Conservation (phyloP, 225 moss, liverwort and hornwort species). For the Climacium dendroides region DNA sequence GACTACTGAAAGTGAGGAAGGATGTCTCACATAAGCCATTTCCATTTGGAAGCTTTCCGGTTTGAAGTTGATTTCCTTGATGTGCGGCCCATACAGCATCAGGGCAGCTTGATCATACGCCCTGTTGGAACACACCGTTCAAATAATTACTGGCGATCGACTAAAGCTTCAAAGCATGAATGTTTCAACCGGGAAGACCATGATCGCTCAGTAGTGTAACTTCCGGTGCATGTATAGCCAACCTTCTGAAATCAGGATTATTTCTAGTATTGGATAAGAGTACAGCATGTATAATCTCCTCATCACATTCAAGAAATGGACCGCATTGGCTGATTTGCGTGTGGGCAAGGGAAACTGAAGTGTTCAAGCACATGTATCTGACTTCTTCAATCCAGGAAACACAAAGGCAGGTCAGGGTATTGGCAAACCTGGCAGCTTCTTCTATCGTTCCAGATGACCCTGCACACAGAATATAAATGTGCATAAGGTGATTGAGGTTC, state of each 20-base stretch:
- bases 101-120: constrained; percentile 24
- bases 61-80: constrained; percentile 10
- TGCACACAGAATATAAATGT: neutral
- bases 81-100: neutral
- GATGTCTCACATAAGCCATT: constrained; percentile 7
- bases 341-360: neutral
- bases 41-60: constrained; percentile 2
- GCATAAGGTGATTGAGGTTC: neutral
- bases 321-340: neutral
- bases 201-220: too few relatives aligned
- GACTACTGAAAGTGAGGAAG: neutral
- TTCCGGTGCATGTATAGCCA: neutral
- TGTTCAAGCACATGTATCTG: neutral
- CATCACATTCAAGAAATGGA: neutral
- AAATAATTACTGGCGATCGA: neutral
- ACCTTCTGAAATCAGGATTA: too few relatives aligned
- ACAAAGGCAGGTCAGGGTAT: too few relatives aligned
- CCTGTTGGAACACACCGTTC: neutral
- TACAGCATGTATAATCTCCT: neutral
- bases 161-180: neutral
- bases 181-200: too few relatives aligned
- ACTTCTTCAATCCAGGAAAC: neutral
- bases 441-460: constrained; percentile 19
- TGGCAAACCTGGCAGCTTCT: constrained; percentile 12
- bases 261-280: neutral